Conservation (phyloP, 257 asterid species). For the Avicennia marina region DNA sequence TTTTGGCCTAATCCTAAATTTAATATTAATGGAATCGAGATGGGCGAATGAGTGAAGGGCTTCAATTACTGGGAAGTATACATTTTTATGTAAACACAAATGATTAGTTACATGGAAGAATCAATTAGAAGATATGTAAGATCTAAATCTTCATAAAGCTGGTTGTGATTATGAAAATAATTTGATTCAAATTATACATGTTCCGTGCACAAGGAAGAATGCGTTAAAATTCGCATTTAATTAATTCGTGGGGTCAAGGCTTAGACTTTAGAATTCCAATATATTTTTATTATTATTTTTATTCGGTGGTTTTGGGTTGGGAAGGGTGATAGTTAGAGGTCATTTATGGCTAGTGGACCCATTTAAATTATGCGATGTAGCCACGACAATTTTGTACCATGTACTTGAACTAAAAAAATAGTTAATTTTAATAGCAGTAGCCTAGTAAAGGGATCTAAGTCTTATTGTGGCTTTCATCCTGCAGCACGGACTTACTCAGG, state of each 20-base stretch:
- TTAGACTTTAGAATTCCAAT: background rate
- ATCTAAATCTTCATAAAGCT: background rate
- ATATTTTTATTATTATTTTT: background rate
- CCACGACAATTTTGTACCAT: background rate
- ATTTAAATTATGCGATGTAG: background rate
- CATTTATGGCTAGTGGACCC: background rate
- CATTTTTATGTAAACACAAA: background rate
- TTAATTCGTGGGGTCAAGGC: background rate
- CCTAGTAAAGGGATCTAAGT: background rate
- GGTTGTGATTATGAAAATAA: background rate
- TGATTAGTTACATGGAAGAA: background rate
- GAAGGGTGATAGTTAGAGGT: background rate
- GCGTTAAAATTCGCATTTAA: too few relatives aligned
- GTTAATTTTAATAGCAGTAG: background rate
- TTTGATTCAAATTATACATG: background rate
- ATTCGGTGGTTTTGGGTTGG: background rate
- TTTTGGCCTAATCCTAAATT: background rate
- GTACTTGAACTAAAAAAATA: background rate
- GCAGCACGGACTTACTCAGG: too few relatives aligned
- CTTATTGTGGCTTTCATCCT: too few relatives aligned
- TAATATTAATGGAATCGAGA: background rate
- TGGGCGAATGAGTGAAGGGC: background rate
- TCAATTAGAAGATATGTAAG: background rate
- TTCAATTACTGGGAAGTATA: background rate
- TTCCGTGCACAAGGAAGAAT: too few relatives aligned